A percentile compares a stretch with the other conserved stretches of the same genome.
These are phyloP conservation scores for Blumeria hordei DNA, from an alignment of 2,329 filamentous ascomycete species.

Conservation along the genomic window DNA sequence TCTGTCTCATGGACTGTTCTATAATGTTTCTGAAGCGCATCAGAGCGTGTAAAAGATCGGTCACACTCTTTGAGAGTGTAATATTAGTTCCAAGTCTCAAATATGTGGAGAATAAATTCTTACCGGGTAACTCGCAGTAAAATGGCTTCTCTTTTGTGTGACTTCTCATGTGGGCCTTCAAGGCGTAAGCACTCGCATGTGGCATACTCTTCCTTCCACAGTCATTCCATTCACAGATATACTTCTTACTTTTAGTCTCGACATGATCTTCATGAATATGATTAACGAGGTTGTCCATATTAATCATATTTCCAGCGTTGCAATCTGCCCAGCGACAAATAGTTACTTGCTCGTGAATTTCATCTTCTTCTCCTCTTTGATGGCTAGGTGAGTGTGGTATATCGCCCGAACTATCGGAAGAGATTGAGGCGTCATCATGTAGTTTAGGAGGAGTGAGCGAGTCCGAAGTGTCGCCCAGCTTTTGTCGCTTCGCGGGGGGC, in stretches of 20 bases:
- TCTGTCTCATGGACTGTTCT: constrained; percentile 96
- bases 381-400: constrained; percentile 47
- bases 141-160: constrained; percentile 97
- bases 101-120: constrained; percentile 8
- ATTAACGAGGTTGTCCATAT: constrained; percentile 62
- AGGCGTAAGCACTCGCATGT: constrained; percentile 83
- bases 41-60: constrained; percentile 82
- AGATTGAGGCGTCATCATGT: constrained; percentile 39
- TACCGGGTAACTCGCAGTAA: constrained; percentile 85
- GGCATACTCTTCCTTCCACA: constrained; percentile 71
- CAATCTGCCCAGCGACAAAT: constrained; percentile 60
- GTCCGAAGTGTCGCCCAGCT: constrained; percentile 7
- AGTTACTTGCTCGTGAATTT: constrained; percentile 55
- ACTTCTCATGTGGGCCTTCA: constrained; percentile 93
- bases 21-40: constrained; percentile 95
- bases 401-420: constrained; percentile 73
- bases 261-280: constrained; percentile 89
- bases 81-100: constrained; percentile 2
- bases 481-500: constrained; percentile 15
- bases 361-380: constrained; percentile 47
- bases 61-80: constrained; percentile 52
- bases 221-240: constrained; percentile 93
- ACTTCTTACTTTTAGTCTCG: constrained; percentile 79
- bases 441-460: constrained; percentile 15
- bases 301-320: constrained; percentile 41